phyloP scores from a whole-genome alignment of 2,329 filamentous ascomycete genomes.

The Aspergillus pseudoviridinutans region DNA sequence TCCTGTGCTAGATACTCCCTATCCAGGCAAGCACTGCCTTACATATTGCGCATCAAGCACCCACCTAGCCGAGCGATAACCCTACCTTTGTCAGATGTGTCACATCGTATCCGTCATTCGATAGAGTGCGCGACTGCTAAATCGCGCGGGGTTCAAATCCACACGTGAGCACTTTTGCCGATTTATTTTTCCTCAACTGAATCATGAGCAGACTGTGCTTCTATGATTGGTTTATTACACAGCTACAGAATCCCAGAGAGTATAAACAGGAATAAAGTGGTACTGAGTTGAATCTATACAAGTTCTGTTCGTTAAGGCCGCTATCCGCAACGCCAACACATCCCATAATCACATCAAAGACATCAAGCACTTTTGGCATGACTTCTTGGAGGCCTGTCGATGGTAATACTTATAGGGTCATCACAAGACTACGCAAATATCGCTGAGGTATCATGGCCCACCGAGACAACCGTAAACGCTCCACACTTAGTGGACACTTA shows the following conservation, averaged over 20 bases:
- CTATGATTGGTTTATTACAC: not conserved
- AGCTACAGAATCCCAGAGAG: not conserved
- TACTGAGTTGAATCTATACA: not conserved
- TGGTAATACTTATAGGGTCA: conserved; percentile 7
- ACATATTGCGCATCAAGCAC: not conserved
- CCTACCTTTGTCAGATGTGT: not conserved
- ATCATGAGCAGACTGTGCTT: not conserved
- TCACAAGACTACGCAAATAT: conserved; percentile 5
- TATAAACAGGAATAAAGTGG: not conserved
- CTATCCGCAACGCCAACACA: not conserved
- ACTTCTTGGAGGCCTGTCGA: not conserved
- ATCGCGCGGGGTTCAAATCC: conserved; percentile 37
- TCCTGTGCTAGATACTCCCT: not conserved
- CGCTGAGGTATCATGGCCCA: not conserved
- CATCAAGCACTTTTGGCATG: not conserved
- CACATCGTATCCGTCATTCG: conserved; percentile 27
- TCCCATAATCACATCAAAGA: conserved; percentile 2
- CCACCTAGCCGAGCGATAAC: not conserved
- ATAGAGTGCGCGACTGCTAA: conserved; percentile 39
- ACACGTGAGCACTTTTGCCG: conserved; percentile 25
- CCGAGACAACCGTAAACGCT: not conserved
- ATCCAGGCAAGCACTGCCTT: not conserved
- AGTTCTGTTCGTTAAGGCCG: not conserved
- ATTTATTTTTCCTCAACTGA: not conserved
- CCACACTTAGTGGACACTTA: conserved; percentile 63